Evolutionary conservation across 2,329 filamentous ascomycete genomes (phyloP).

Genomic region (Epichloe brachyelytri): DNA sequence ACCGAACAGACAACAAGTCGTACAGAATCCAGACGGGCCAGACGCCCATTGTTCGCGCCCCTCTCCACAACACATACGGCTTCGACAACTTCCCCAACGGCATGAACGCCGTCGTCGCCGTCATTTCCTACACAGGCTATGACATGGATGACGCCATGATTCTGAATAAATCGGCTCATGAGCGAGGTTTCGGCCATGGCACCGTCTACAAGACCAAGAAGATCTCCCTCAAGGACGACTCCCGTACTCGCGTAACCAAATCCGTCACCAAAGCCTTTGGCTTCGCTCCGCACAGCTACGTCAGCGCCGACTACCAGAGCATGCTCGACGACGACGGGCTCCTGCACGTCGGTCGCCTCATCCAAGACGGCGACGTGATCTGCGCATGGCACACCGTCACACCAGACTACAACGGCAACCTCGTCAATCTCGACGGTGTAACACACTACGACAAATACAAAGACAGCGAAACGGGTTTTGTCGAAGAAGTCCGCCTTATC

Average conservation of each 20-base stretch:
- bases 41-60: slow-evolving; percentile 82
- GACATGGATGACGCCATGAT: slow-evolving; percentile 99
- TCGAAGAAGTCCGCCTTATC: slow-evolving; percentile 87
- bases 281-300: slow-evolving; percentile 65
- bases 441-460: slow-evolving; percentile 93
- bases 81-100: slow-evolving; percentile 98
- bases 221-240: slow-evolving; percentile 71
- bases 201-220: slow-evolving; percentile 98
- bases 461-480: slow-evolving; percentile 72
- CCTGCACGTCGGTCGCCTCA: slow-evolving; percentile 63
- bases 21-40: slow-evolving; percentile 93
- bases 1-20: slow-evolving; percentile 93
- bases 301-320: slow-evolving; percentile 57
- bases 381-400: slow-evolving; percentile 85
- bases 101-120: slow-evolving; percentile 87
- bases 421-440: slow-evolving; percentile 72
- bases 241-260: slow-evolving; percentile 50
- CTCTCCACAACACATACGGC: slow-evolving; percentile 89
- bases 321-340: slow-evolving; percentile 81
- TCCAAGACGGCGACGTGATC: slow-evolving; percentile 71
- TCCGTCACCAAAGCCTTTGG: slow-evolving; percentile 76
- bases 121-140: slow-evolving; percentile 97
- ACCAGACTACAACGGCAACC: slow-evolving; percentile 62
- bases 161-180: slow-evolving; percentile 91
- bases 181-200: slow-evolving; percentile 88